Conservation (phyloP, 495 filamentous ascomycete species). For the Penicillium herquei region DNA sequence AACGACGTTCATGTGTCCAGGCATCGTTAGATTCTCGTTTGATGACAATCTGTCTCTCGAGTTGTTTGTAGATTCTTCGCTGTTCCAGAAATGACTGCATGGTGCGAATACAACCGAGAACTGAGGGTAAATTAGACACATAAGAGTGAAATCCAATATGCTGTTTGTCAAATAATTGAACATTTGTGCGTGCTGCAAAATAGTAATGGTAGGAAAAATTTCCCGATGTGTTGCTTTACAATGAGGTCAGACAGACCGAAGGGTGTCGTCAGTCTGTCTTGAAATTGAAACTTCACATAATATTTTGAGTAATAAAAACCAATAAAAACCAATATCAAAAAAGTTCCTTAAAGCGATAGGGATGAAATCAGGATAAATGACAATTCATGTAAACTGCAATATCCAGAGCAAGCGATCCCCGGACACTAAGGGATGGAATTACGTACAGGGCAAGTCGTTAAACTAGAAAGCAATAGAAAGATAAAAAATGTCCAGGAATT, state of each 20-base stretch:
- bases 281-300: neutral
- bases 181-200: too few relatives aligned
- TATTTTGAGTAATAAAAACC: neutral
- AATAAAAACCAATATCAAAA: neutral
- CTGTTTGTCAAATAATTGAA: too few relatives aligned
- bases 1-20: conserved; percentile 17
- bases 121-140: neutral
- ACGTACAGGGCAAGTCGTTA: conserved; percentile 23
- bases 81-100: conserved; percentile 40
- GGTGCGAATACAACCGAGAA: neutral
- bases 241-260: conserved; percentile 20
- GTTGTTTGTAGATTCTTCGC: conserved; percentile 33
- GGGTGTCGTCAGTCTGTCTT: conserved; percentile 5
- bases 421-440: conserved; percentile 21
- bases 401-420: conserved; percentile 12
- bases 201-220: neutral
- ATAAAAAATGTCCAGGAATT: conserved; percentile 1
- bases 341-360: neutral
- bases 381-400: conserved; percentile 13
- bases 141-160: neutral
- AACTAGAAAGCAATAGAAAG: too few relatives aligned
- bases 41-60: conserved; percentile 29
- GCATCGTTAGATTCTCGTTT: conserved; percentile 12
- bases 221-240: conserved; percentile 2
- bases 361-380: conserved; percentile 17